phyloP scores from a whole-genome alignment of 1,284 basidiomycete genomes.

The Trichosporon coremiiforme region DNA sequence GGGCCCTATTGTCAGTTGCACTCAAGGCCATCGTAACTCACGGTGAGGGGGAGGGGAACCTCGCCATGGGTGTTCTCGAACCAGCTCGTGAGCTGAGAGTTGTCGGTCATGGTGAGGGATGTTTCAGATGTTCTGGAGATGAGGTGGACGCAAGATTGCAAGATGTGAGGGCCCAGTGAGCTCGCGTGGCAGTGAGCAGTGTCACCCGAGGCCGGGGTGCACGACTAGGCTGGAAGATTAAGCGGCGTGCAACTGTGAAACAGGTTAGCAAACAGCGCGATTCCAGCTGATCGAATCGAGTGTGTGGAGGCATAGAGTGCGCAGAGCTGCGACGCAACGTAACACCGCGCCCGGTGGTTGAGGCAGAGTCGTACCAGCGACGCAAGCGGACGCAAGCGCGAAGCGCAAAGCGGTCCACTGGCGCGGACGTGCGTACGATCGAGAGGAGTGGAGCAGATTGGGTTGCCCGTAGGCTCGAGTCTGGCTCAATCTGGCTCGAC shows the following conservation, averaged over 20 bases:
- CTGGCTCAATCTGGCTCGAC: too few species aligned
- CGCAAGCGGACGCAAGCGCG: background rate
- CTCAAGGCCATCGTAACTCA: slow-evolving; percentile 57
- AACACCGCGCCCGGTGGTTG: background rate
- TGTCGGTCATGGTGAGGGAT: slow-evolving; percentile 25
- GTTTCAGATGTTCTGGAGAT: background rate
- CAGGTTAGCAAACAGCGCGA: background rate
- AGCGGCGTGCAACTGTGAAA: background rate
- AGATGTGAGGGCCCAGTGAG: background rate
- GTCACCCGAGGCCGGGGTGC: slow-evolving; percentile 14
- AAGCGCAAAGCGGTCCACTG: too few species aligned
- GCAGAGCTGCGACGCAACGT: background rate
- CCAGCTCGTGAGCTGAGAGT: slow-evolving; percentile 72
- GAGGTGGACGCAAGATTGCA: background rate
- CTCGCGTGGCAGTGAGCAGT: background rate
- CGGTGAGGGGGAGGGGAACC: slow-evolving; percentile 81
- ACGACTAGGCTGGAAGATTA: background rate
- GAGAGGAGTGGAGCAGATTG: background rate
- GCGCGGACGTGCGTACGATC: background rate
- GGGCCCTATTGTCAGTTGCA: slow-evolving; percentile 39
- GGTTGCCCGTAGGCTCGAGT: too few species aligned
- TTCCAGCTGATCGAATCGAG: background rate
- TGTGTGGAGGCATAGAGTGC: background rate
- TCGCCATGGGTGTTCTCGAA: slow-evolving; percentile 78
- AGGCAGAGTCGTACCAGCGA: background rate